Base-by-base conservation (phyloP, 345 rosid species). In the Lepidium sativum region DNA sequence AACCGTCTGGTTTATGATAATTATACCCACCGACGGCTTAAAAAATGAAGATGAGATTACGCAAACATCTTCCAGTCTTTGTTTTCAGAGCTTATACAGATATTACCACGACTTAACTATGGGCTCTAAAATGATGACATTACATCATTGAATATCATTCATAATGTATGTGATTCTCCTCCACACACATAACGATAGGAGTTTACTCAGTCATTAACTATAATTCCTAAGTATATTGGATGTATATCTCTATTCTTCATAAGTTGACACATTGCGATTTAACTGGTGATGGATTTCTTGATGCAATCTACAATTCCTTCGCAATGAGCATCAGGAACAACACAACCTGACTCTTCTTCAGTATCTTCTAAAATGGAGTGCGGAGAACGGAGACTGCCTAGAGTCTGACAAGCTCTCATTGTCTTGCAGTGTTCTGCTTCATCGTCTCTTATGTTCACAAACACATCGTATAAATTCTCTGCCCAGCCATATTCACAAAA, bases 351-450 rank as follows among this genome's bases (percentile, higher is more conserved):
- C 6, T 64, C 80, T 9, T 81, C 88, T 16, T 79, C 80, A 0
- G 15, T 54, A 34, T 76, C 81, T 56, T 80, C 95, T 12, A 44
- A 2, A 18, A 53, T 64, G 9, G 98, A 84, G 75, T 94, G 99
- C 16, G 99, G 99, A 7, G 99, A 94, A 5, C 77, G 87, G 13
- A 94, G 96, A 43, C 75, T 88, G 39, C 96, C 99, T 11, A 74
- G 95, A 12, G 76, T 94, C 60, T 94, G 99, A 67, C 97, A 94
- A 40, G 91, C 95, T 76, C 75, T 86, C 99, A 90, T 90, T 1
- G 99, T 94, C 82, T 94, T 88, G 52, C 97, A 90, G 60, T 94
- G 99, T 69, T 94, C 99, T 18, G 92, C 99, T 81, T 94, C 97
- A 11, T 94, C 96, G 4, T 94, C 99, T 80, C 99, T 81, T 35